phyloP scores from a whole-genome alignment of 495 filamentous ascomycete species.

The Halenospora varia region DNA sequence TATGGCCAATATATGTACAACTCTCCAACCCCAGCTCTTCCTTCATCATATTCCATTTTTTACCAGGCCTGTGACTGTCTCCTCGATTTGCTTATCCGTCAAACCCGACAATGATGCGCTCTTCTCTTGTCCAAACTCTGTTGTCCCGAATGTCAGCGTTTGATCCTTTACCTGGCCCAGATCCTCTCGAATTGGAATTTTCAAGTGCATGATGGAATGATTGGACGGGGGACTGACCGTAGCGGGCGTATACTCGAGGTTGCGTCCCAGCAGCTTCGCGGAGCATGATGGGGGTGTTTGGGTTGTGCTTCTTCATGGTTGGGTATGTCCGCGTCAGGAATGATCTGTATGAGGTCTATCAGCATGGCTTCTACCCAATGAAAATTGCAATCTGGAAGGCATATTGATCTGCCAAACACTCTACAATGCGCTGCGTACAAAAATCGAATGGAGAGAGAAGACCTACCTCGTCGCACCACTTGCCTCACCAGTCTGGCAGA shows the following conservation, averaged over 20 bases:
- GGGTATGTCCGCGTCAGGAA: slow-evolving; percentile 93
- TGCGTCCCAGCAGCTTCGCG: slow-evolving; percentile 80
- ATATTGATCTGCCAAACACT: no score
- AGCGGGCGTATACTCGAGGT: slow-evolving; percentile 88
- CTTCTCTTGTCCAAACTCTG: slow-evolving; percentile 87
- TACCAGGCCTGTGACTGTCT: slow-evolving; percentile 76
- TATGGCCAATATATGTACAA: slow-evolving; percentile 18
- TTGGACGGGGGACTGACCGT: slow-evolving; percentile 57
- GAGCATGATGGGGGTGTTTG: slow-evolving; percentile 87
- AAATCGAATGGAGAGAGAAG: background rate
- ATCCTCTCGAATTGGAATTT: no score
- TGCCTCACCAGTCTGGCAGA: slow-evolving; percentile 89
- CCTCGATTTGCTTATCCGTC: slow-evolving; percentile 89
- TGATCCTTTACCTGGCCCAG: background rate
- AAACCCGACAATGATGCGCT: slow-evolving; percentile 73
- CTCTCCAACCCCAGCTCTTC: background rate
- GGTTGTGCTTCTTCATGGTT: slow-evolving; percentile 99
- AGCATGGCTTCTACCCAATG: background rate
- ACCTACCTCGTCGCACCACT: slow-evolving; percentile 79
- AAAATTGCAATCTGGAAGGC: background rate
- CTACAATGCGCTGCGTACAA: background rate
- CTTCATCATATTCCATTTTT: slow-evolving; percentile 38
- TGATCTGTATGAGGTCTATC: slow-evolving; percentile 48
- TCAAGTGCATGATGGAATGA: no score
- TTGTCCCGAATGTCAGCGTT: slow-evolving; percentile 1